phyloP scores from a whole-genome alignment of 768 basidiomycete species.

The Gloeostereum incarnatum region DNA sequence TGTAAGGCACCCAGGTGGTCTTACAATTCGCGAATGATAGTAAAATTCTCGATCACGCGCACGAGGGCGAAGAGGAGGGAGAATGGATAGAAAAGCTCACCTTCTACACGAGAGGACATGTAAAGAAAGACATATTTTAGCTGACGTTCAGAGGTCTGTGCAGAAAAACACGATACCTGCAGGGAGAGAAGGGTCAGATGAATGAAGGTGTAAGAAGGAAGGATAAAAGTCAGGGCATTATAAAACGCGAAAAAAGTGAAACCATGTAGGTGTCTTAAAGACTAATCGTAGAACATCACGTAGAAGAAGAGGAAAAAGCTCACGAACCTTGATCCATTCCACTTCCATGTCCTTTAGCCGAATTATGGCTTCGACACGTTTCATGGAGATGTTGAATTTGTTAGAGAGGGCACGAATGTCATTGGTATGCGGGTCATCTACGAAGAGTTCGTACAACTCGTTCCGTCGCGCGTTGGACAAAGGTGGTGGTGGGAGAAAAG shows the following conservation, averaged over 20 bases:
- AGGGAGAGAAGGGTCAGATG: constrained; percentile 10
- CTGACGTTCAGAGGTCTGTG: neutral
- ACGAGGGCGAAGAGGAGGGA: neutral
- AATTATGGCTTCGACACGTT: constrained; percentile 77
- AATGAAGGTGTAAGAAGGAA: constrained; percentile 6
- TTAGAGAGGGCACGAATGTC: constrained; percentile 53
- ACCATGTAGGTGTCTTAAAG: constrained; percentile 81
- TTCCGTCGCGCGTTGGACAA: constrained; percentile 53
- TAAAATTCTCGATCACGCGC: constrained; percentile 40
- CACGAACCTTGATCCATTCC: constrained; percentile 61
- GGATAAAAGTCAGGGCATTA: constrained; percentile 4
- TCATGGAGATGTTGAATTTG: constrained; percentile 57
- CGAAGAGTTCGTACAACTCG: constrained; percentile 50
- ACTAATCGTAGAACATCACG: constrained; percentile 84
- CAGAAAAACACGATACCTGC: neutral
- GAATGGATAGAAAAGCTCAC: constrained; percentile 21
- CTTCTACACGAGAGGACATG: constrained; percentile 18
- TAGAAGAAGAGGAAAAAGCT: constrained; percentile 8
- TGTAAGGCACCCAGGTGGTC: constrained; percentile 54
- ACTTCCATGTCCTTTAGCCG: constrained; percentile 73
- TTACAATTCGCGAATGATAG: constrained; percentile 66
- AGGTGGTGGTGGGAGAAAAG: constrained; percentile 75
- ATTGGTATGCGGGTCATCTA: constrained; percentile 45
- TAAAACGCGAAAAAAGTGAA: constrained; percentile 35
- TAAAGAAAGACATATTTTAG: neutral